Percentiles rank a stretch among this genome's conserved stretches.
Evolutionary conservation across 192 early-diverging fungal species (phyloP).

Genomic region (Pilaira anomala): DNA sequence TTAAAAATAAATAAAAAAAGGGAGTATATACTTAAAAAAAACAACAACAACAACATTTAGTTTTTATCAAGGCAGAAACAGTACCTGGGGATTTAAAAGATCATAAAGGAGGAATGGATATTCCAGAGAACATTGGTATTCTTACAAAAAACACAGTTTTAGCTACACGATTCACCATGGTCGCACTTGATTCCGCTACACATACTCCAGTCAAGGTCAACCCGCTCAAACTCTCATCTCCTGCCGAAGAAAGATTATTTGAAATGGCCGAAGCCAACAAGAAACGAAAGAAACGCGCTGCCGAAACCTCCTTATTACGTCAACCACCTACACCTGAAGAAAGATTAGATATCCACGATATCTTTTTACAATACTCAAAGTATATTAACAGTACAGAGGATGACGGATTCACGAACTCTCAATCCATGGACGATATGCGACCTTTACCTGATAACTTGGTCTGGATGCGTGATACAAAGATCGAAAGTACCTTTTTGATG

Average conservation of each 20-base stretch:
- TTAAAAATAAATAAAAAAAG: background rate
- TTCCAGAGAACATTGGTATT: constrained; percentile 14
- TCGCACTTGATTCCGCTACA: constrained; percentile 69
- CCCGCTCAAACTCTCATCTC: constrained; percentile 69
- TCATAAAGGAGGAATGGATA: constrained; percentile 6
- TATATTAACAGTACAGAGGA: too few species aligned
- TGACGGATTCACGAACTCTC: too few species aligned
- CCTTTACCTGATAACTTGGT: constrained; percentile 45
- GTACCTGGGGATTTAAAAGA: constrained; percentile 16
- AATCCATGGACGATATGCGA: constrained; percentile 42
- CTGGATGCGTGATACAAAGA: constrained; percentile 75
- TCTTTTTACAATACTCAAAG: constrained; percentile 65
- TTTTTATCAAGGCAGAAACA: constrained; percentile 64
- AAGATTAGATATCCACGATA: constrained; percentile 71
- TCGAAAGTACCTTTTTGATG: constrained; percentile 64
- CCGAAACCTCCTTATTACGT: constrained; percentile 50
- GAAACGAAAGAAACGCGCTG: constrained; percentile 42
- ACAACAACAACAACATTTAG: constrained; percentile 22
- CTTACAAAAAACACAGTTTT: constrained; percentile 55
- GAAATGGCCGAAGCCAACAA: constrained; percentile 64
- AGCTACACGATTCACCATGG: constrained; percentile 87
- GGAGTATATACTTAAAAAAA: too few species aligned
- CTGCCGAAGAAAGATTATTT: constrained; percentile 68
- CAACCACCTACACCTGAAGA: constrained; percentile 79
- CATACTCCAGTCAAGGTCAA: constrained; percentile 67